Evolutionary conservation across 2,329 filamentous ascomycete species (phyloP), one percentile per base, ranked within the genome.

Genomic region (Orbilia blumenaviensis): DNA sequence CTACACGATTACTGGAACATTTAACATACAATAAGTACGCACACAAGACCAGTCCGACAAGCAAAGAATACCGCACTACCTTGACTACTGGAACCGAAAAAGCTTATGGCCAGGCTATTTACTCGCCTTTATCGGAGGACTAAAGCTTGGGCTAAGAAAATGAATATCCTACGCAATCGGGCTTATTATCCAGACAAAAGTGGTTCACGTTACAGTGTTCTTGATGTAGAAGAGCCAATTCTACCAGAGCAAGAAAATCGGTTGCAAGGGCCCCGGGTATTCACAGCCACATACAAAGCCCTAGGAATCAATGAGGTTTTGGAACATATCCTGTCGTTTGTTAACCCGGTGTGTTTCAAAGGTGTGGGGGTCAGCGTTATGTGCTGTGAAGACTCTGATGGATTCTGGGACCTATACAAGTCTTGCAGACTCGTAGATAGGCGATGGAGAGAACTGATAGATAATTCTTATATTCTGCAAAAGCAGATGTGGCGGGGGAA

Each of bases 271-370:
- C 27, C 2, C 8, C 46, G 12, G 9, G 23, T 8, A 7, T 34
- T 36, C 10, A 25, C 16, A 9, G 46, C 62, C 6, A 48, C 23
- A 3, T 7, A 54, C 2, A 56, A 10, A 12, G 62, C 38, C 9
- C 23, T 66, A 3, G 16, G 9, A 1, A 44, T 56, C 7, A 38
- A 36, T 8, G 62, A 66, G 62, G n/a, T 66, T 12, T 21, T 66
- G 14, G 62, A 56, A n/a, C 32, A 44, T 21, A 66, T 66, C 21
- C 62, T 66, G 5, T 41, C n/a, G 1, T 66, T 66, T 16, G 34
- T 66, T 3, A 44, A 14, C 18, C 32, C 46, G n/a, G 14, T 18
- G 1, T 18, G 3, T 42, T 3, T 16, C 38, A 3, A 27, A 29
- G 1, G 10, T 12, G 1, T 32, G 56, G 2, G 46, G 23, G 8